phyloP scores from a whole-genome alignment of 1,284 basidiomycete genomes.

The Ustilago curta region DNA sequence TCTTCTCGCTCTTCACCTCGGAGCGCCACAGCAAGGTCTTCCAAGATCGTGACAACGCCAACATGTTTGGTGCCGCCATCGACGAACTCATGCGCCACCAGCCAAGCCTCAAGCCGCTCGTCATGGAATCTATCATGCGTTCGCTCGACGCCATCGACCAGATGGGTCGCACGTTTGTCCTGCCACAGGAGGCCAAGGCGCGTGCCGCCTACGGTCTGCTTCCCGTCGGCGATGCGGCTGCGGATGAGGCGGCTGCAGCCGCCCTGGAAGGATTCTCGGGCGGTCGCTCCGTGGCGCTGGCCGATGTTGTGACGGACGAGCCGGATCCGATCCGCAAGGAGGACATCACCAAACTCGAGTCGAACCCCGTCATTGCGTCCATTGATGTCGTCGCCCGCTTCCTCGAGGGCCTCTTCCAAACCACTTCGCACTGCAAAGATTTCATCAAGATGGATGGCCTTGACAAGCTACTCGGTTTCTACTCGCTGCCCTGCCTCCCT shows the following conservation, averaged over 20 bases:
- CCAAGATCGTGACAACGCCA: conserved; percentile 91
- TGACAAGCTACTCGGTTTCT: conserved; percentile 80
- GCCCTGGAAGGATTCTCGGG: conserved; percentile 7
- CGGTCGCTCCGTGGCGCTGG: conserved; percentile 44
- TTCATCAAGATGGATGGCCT: conserved; percentile 87
- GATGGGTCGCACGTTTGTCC: conserved; percentile 74
- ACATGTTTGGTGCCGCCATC: conserved; percentile 85
- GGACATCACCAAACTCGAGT: conserved; percentile 43
- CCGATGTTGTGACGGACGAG: conserved; percentile 56
- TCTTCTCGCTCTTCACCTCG: conserved; percentile 88
- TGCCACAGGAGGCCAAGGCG: conserved; percentile 40
- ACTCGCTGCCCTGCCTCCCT: conserved; percentile 86
- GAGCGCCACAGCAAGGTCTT: conserved; percentile 87
- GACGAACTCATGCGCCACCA: conserved; percentile 98
- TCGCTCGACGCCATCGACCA: conserved; percentile 73
- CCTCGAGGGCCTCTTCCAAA: conserved; percentile 92
- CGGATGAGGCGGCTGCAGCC: conserved; percentile 24
- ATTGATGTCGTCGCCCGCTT: conserved; percentile 67
- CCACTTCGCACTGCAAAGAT: conserved; percentile 84
- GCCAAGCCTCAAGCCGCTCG: conserved; percentile 82
- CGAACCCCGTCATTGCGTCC: conserved; percentile 56
- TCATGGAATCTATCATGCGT: conserved; percentile 69
- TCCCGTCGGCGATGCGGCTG: conserved; percentile 25
- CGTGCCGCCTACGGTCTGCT: conserved; percentile 52
- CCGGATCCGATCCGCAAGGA: conserved; percentile 58